Conservation (phyloP, 768 basidiomycete species). For the Leccinum incarnatum region DNA sequence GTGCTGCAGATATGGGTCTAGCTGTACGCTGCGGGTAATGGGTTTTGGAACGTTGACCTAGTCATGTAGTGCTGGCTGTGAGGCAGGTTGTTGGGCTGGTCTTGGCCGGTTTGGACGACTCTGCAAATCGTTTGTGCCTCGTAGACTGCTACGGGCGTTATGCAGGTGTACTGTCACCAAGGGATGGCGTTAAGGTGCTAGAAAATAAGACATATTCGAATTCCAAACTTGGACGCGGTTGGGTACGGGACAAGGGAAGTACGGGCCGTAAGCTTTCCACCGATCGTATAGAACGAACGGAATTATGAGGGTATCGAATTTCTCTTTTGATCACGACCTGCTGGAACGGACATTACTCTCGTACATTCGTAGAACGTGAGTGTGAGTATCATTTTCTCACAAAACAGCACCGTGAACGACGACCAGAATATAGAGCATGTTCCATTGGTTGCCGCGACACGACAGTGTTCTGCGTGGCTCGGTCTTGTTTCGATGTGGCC, state of each 20-base stretch:
- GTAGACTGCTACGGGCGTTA: too few relatives aligned
- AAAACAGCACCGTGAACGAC: not conserved
- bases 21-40: not conserved
- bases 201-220: not conserved
- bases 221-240: not conserved
- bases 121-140: too few relatives aligned
- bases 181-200: not conserved
- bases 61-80: too few relatives aligned
- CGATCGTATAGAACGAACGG: not conserved
- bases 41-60: not conserved
- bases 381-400: not conserved
- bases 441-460: not conserved
- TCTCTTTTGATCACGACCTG: not conserved
- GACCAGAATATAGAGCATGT: not conserved
- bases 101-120: too few relatives aligned
- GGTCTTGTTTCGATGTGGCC: not conserved
- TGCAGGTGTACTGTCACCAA: not conserved
- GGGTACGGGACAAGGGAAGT: not conserved
- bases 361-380: not conserved
- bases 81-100: not conserved
- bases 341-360: not conserved
- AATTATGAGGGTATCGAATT: not conserved
- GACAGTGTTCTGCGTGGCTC: not conserved
- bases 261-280: not conserved
- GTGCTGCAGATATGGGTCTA: not conserved